Evolutionary conservation across 768 basidiomycete genomes (phyloP), one percentile per base, ranked within the genome.

Genomic region (Pilatotrama ljubarskyi): DNA sequence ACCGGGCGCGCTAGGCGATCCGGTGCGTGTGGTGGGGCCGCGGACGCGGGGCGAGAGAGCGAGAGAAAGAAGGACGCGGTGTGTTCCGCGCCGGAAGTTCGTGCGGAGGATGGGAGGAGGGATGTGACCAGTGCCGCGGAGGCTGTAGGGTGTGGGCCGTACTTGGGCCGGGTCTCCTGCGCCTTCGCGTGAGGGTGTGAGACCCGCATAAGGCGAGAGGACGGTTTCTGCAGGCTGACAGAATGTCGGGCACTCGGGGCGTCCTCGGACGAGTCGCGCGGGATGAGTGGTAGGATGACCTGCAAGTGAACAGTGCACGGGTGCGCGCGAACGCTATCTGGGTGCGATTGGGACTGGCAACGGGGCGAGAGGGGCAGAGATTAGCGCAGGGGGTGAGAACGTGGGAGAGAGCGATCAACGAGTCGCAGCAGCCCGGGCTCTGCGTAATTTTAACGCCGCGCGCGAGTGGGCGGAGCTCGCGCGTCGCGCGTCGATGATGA

Each of bases 231-330:
- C 22, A 7, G 48, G 11, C 18, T 41, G 43, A 35, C 46, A 55
- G 54, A 56, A 56, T 47, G 51, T 61, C 60, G 60, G 59, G n/a
- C 44, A 20, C 24, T 36, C 59, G 59, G 59, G 40, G 42, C 20
- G 60, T 61, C 54, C 48, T 61, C 60, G 60, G 60, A 38, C 49
- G 60, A 29, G 9, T 15, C 22, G 48, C 48, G 43, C 29, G 42
- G 47, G 22, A 37, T n/a, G 29, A 25, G 8, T 18, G 29, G 52
- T n/a, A 47, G 17, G 44, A 24, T 29, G 40, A 22, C 46, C 52
- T 35, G 37, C 37, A 37, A 17, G 15, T 25, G 26, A 2, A 13
- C 24, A 26, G 52, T 26, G 26, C 48, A 18, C 18, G 24, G 42
- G 49, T 14, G 55, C n/a, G n/a, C n/a, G n/a, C n/a, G n/a, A n/a